phyloP scores from a whole-genome alignment of 164 flowering plant genomes.

The Chimonanthus praecox region DNA sequence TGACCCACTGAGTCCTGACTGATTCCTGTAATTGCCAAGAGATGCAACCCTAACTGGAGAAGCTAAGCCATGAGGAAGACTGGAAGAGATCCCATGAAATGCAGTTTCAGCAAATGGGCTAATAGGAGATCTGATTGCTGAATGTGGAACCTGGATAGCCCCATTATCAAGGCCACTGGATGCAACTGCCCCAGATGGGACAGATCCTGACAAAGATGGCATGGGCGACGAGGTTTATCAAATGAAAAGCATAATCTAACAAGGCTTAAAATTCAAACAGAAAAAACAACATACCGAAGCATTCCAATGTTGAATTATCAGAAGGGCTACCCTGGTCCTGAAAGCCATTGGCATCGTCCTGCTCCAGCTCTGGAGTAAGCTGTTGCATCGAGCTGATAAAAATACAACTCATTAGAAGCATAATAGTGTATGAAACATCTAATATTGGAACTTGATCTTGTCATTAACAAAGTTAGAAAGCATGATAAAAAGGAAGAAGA shows the following conservation, averaged over 20 bases:
- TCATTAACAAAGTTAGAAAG: neutral
- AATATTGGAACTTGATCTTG: neutral
- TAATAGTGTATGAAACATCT: no score
- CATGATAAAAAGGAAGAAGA: neutral
- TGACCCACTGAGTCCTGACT: constrained; percentile 33
- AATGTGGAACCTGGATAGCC: constrained; percentile 27
- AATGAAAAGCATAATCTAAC: neutral
- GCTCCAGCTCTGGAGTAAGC: constrained; percentile 39
- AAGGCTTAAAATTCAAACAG: neutral
- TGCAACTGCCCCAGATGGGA: constrained; percentile 27
- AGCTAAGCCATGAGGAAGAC: constrained; percentile 47
- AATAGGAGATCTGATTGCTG: constrained; percentile 26
- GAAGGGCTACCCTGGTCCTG: constrained; percentile 28
- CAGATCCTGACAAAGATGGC: constrained; percentile 23
- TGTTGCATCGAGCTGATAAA: constrained; percentile 42
- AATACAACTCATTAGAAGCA: neutral
- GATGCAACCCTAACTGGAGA: constrained; percentile 37
- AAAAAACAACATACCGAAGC: constrained; percentile 23
- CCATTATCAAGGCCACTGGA: constrained; percentile 42
- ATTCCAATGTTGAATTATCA: constrained; percentile 29
- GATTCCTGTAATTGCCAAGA: constrained; percentile 21
- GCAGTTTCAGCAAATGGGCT: constrained; percentile 34
- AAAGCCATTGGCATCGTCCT: constrained; percentile 32
- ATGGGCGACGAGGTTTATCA: neutral
- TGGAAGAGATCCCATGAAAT: constrained; percentile 37